These are phyloP conservation scores for Bipolaris cookei DNA, from an alignment of 2,329 filamentous ascomycete genomes.

Conservation along the genomic window DNA sequence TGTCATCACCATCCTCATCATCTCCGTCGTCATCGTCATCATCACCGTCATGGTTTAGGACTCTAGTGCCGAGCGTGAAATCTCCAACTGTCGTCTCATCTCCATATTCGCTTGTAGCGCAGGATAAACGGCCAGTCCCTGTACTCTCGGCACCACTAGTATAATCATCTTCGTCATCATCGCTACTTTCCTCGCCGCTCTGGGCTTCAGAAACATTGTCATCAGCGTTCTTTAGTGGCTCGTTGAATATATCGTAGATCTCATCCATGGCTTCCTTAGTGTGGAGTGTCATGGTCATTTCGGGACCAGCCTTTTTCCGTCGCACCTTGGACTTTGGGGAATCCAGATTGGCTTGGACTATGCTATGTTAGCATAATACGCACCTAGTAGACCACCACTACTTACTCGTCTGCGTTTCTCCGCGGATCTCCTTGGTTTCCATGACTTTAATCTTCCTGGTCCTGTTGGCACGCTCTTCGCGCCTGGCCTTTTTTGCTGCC, in stretches of 20 bases:
- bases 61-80: conserved; percentile 51
- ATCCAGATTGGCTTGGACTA: conserved; percentile 91
- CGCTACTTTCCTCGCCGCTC: conserved; percentile 69
- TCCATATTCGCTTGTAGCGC: conserved; percentile 67
- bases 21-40: conserved; percentile 42
- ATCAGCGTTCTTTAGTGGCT: conserved; percentile 68
- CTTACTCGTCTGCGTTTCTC: conserved; percentile 89
- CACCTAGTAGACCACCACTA: conserved; percentile 17
- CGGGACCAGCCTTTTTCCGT: conserved; percentile 73
- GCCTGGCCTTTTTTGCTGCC: conserved; percentile 53
- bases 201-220: conserved; percentile 61
- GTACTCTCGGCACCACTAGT: conserved; percentile 87
- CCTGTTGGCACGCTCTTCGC: conserved; percentile 57
- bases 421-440: conserved; percentile 70
- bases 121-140: conserved; percentile 73
- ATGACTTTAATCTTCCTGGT: conserved; percentile 72
- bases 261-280: conserved; percentile 95
- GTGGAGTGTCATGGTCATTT: conserved; percentile 98
- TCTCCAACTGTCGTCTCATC: conserved; percentile 64
- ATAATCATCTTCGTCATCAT: conserved; percentile 71
- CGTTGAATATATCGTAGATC: conserved; percentile 96
- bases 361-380: conserved; percentile 24
- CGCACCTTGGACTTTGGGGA: conserved; percentile 79
- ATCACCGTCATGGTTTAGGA: conserved; percentile 47
- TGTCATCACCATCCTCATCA: conserved; percentile 39